Percentiles rank a stretch among this genome's conserved stretches.
These are phyloP conservation scores for Magnusiomyces magnusii DNA, from an alignment of 1,139 yeast genomes.

Conservation along the genomic window DNA sequence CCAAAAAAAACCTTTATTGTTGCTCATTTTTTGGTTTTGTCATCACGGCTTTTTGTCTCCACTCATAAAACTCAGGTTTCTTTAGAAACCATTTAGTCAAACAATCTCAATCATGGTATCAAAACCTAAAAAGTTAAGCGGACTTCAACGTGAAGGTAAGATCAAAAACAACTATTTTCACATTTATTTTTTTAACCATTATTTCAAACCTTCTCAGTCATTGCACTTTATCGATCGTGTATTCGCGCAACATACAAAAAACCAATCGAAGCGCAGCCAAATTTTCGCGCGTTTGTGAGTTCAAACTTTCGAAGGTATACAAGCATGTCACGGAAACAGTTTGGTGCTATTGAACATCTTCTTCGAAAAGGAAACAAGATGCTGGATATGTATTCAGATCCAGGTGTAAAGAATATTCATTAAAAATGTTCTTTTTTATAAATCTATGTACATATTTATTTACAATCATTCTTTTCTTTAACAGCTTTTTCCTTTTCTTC, in stretches of 20 bases:
- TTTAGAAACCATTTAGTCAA: too few relatives aligned
- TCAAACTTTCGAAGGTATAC: slow-evolving; percentile 58
- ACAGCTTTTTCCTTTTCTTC: neutral
- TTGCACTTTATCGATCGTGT: slow-evolving; percentile 34
- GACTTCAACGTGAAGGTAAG: slow-evolving; percentile 16
- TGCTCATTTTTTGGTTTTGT: too few relatives aligned
- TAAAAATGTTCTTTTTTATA: neutral
- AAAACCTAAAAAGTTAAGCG: slow-evolving; percentile 12
- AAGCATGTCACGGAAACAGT: slow-evolving; percentile 64
- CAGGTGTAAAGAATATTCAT: slow-evolving; percentile 30
- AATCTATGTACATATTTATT: neutral
- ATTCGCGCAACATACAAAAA: slow-evolving; percentile 32
- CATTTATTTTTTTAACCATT: neutral
- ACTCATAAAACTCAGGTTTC: too few relatives aligned
- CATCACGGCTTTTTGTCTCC: too few relatives aligned
- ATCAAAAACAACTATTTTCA: neutral
- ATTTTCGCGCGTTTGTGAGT: slow-evolving; percentile 37
- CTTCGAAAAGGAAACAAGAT: slow-evolving; percentile 68
- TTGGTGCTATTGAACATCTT: slow-evolving; percentile 79
- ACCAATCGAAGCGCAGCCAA: slow-evolving; percentile 27
- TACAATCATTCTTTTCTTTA: neutral
- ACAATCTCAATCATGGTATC: neutral
- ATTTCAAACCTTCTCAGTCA: slow-evolving; percentile 19
- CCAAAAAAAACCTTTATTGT: too few relatives aligned
- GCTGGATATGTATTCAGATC: slow-evolving; percentile 57